Evolutionary conservation across 495 filamentous ascomycete genomes (phyloP).

Genomic region (Neohortaea acidophila): DNA sequence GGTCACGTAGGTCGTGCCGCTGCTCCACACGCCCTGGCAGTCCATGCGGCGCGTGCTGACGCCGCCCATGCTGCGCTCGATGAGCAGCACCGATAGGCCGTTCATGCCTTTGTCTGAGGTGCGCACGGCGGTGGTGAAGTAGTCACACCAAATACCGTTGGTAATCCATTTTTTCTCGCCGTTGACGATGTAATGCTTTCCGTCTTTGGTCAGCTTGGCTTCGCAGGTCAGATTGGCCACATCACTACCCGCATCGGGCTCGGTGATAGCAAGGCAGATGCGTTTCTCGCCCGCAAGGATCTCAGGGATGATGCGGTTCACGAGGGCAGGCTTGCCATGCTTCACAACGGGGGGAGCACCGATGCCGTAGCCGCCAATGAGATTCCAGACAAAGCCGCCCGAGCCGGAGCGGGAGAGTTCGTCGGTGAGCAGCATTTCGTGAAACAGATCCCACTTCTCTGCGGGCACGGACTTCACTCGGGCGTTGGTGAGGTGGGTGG

Average conservation of each 20-base stretch:
- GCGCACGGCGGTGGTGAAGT: slow-evolving; percentile 92
- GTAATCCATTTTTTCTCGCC: slow-evolving; percentile 99
- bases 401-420: slow-evolving; percentile 78
- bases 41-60: slow-evolving; percentile 92
- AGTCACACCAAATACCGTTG: slow-evolving; percentile 54
- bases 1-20: slow-evolving; percentile 89
- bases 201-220: slow-evolving; percentile 81
- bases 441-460: slow-evolving; percentile 95
- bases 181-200: slow-evolving; percentile 98
- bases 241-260: slow-evolving; percentile 63
- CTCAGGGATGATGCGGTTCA: slow-evolving; percentile 68
- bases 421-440: slow-evolving; percentile 88
- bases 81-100: slow-evolving; percentile 76
- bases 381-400: slow-evolving; percentile 95
- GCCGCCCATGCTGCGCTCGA: slow-evolving; percentile 63
- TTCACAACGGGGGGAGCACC: slow-evolving; percentile 83
- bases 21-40: slow-evolving; percentile 93
- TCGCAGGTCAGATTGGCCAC: slow-evolving; percentile 92
- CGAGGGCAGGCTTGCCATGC: slow-evolving; percentile 77
- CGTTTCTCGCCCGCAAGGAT: slow-evolving; percentile 87
- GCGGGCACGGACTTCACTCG: slow-evolving; percentile 59
- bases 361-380: slow-evolving; percentile 89
- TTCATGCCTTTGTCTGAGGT: slow-evolving; percentile 80
- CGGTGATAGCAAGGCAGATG: slow-evolving; percentile 79
- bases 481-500: slow-evolving; percentile 52